Base-by-base conservation (phyloP, 352 stramenopile genomes). In the Phytophthora megakarya region DNA sequence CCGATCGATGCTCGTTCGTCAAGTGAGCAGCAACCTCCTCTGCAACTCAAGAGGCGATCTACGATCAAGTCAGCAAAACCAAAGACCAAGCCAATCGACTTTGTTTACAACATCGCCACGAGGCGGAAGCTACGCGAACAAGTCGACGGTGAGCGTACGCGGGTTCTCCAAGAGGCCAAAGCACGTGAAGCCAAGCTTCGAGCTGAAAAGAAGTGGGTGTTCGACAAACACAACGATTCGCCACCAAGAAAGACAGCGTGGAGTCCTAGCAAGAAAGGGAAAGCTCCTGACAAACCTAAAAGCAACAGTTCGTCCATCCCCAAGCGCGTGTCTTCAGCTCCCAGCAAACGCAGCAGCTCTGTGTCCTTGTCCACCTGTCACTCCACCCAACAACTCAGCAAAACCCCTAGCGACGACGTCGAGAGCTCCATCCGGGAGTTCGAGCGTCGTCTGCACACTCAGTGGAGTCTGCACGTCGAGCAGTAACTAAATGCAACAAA, bases 61-160 rank as follows among this genome's bases (percentile, higher is more conserved):
- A 39, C 28, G 7, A 59, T 0, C 50, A 38, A 57, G 8, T 30
- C 28, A 23, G 0, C 28, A 6, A 69, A 19, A 16, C 22, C 48
- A 39, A 55, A 48, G 15, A 7, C 35, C 19, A 57, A 77, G 18
- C 47, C 63, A 0, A 50, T 90, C 3, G 84, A 93, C 51, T 93
- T 88, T 66, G 79, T 90, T 4, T 93, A 93, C 64, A 82, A 93
- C 61, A 49, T 90, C 23, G 52, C 67, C 37, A 61, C 81, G 13
- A 73, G 84, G 23, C 75, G 81, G 26, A 61, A 63, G 45, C 63
- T 93, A 25, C 77, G 85, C 5, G 70, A 86, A n/a, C 63, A 78
- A 46, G 66, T 92, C 39, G 85, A 93, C 44, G 55, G 40, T 19
- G 78, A 89, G 22, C 82, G 85, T 6, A 19, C 33, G 1, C 59